Evolutionary conservation across 176 grass and related monocot species (phyloP).

Genomic region (Chloris gayana): DNA sequence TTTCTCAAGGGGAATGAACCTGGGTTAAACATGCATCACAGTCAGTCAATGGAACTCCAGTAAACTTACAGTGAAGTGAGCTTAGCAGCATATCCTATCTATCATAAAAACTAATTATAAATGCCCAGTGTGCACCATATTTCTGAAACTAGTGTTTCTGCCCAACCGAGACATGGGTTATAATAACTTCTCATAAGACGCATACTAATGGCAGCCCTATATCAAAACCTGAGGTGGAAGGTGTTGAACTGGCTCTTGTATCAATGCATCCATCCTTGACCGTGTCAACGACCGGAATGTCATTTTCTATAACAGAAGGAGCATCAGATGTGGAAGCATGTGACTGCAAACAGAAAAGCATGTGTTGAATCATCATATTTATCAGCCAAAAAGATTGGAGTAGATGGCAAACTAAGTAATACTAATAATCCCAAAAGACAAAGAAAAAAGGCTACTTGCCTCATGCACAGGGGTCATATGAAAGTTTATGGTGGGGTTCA

Average conservation of each 20-base stretch:
- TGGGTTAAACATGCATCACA: conserved; percentile 43
- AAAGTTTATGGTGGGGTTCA: conserved; percentile 41
- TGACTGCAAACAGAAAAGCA: conserved; percentile 46
- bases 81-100: conserved; percentile 1
- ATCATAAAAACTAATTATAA: conserved; percentile 3
- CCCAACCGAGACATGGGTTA: conserved; percentile 2
- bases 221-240: conserved; percentile 52
- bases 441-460: conserved; percentile 48
- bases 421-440: background rate
- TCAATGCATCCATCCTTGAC: conserved; percentile 57
- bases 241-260: conserved; percentile 36
- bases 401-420: background rate
- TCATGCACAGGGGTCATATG: conserved; percentile 61
- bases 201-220: conserved; percentile 18
- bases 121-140: conserved; percentile 11
- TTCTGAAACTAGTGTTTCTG: conserved; percentile 22
- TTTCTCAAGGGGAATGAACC: conserved; percentile 47
- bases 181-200: conserved; percentile 26
- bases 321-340: conserved; percentile 50
- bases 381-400: conserved; percentile 13
- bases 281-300: conserved; percentile 50
- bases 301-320: conserved; percentile 44
- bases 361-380: conserved; percentile 11
- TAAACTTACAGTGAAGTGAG: background rate
- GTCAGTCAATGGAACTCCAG: conserved; percentile 21